Evolutionary conservation across 805 yeast species (phyloP).

Genomic region (Sugiyamaella mastotermitis): DNA sequence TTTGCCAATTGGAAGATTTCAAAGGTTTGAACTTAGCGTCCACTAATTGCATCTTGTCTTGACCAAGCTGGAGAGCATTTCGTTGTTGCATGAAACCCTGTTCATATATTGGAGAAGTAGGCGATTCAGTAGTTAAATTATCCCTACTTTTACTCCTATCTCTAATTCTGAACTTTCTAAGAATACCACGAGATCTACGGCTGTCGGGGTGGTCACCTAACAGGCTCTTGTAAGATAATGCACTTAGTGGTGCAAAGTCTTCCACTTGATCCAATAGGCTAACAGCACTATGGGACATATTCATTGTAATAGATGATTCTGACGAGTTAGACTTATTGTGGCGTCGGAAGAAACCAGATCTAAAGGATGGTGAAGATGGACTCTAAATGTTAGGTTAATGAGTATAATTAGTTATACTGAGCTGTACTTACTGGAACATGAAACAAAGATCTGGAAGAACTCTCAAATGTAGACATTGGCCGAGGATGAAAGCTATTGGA

Average conservation of each 20-base stretch:
- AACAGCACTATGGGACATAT: conserved; percentile 35
- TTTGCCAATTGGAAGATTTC: too few species aligned
- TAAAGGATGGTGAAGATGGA: conserved; percentile 34
- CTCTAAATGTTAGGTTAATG: conserved; percentile 12
- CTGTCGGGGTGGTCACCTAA: conserved; percentile 5
- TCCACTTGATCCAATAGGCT: conserved; percentile 6
- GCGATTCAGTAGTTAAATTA: conserved; percentile 14
- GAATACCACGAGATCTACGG: conserved; percentile 8
- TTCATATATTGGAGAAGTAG: conserved; percentile 14
- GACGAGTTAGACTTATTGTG: conserved; percentile 61
- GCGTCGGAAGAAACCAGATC: conserved; percentile 49
- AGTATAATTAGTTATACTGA: background rate
- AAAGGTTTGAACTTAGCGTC: too few species aligned
- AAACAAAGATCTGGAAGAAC: conserved; percentile 3
- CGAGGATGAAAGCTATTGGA: conserved; percentile 3
- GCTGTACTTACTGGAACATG: conserved; percentile 8
- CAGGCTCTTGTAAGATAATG: too few species aligned
- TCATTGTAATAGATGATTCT: conserved; percentile 30
- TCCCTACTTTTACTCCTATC: conserved; percentile 18
- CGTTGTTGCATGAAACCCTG: too few species aligned
- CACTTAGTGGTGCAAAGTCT: too few species aligned
- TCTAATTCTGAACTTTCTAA: conserved; percentile 12
- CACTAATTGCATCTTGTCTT: too few species aligned
- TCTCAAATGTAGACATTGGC: conserved; percentile 16
- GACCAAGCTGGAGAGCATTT: too few species aligned